Base-by-base conservation (phyloP, 2,329 filamentous ascomycete genomes). In the Beauveria varroae region DNA sequence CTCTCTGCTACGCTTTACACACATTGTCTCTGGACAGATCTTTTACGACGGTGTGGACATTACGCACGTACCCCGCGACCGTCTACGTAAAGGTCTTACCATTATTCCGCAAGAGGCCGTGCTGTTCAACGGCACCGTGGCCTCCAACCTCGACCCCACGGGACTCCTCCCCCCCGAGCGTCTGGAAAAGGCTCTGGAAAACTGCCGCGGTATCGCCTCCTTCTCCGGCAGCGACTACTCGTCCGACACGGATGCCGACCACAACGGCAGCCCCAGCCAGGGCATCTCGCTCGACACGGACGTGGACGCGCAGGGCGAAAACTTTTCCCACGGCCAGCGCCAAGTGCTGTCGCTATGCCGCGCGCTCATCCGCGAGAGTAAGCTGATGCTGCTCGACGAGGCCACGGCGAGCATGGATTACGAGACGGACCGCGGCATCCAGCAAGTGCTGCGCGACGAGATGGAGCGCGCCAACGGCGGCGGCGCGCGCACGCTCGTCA, bases 61-160 rank as follows among this genome's bases (percentile, higher is more conserved):
- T 61, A 78, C 76, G n/a, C 76, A 75, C 46, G 73, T 85, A 24
- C 76, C 77, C 3, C 76, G 82, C 5, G 74, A 74, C 52, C 75
- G 75, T 28, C 78, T 85, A 40, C 79, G 83, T 14, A 78, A 81
- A 65, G 78, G 77, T 54, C 76, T 85, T 20, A 83, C 81, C 3
- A 80, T 85, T 47, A 85, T 86, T 20, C 81, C 83, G 0, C 83
- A 86, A 65, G 83, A 86, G 64, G 79, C 83, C 0, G 80, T 83
- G 20, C 72, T 86, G 8, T 83, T 84, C 68, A 81, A 79, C 63
- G 81, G 81, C 24, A 78, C 76, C 12, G 76, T 83, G 12, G 71
- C 73, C 52, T 79, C 78, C 16, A 83, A 90, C 67, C 78, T 91
- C 16, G 87, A 91, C 69, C 84, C 88, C 0, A 85, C 86, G 44